Base-by-base conservation (phyloP, 768 basidiomycete genomes). In the Pleurotus sapidus region DNA sequence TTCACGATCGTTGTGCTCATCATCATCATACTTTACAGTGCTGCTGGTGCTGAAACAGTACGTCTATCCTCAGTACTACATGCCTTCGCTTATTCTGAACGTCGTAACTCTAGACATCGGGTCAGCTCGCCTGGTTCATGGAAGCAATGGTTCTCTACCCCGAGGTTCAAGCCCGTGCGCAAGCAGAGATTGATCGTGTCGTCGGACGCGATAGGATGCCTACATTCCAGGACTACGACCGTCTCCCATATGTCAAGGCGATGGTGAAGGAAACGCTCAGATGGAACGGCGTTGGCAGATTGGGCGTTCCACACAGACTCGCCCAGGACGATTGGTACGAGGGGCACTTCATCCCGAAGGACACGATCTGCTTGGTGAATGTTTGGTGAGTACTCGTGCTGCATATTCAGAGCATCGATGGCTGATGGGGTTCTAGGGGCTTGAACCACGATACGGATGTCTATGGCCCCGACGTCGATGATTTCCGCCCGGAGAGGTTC, bases 321-420 rank as follows among this genome's bases (percentile, higher is more conserved):
- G 45, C 45, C 15, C 30, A 67, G 45, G 70, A 76, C 34, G 70
- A 72, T 43, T 64, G 68, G n/a, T 73, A 72, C 49, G 43, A 62
- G n/a, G 71, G 69, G 5, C 67, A 69, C 60, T 64, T 63, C 25
- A 68, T 74, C 43, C 74, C 74, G 1, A 67, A 64, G 37, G 71
- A 70, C 9, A 74, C 73, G 54, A 60, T 57, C 56, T 57, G 55
- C 27, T 34, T 60, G 24, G 40, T 49, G 4, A 60, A 60, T 34
- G 59, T 57, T 23, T 57, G 56, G 59, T 60, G 40, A n/a, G 59
- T 40, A 24, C 24, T 5, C 3, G 3, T 18, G 24, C n/a, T 9
- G 9, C 9, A 34, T 8, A 34, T n/a, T 15, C 43, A 17, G 17
- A 23, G 14, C 24, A 20, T 48, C 18, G 23, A 18, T 18, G 24